A percentile compares a stretch with the other conserved stretches of the same genome.
These are phyloP conservation scores for Aureobasidium sp. DNA, from an alignment of 2,329 filamentous ascomycete genomes.

Conservation along the genomic window DNA sequence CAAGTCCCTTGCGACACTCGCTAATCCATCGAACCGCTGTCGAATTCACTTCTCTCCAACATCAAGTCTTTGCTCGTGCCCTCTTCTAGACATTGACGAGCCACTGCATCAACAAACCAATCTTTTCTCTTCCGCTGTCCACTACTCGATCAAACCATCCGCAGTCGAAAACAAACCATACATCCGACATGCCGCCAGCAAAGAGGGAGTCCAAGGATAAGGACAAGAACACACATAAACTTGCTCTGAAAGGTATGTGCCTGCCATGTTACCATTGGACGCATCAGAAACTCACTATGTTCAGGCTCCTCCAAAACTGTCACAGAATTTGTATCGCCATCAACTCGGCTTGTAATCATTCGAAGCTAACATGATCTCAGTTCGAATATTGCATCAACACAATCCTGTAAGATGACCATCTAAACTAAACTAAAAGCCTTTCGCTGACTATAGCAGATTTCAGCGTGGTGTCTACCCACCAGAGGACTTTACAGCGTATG, in stretches of 20 bases:
- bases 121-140: neutral
- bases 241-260: conserved; percentile 68
- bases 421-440: neutral
- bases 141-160: conserved; percentile 4
- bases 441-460: conserved; percentile 49
- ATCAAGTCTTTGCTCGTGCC: neutral
- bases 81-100: neutral
- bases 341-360: neutral
- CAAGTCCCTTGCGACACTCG: neutral
- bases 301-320: conserved; percentile 72
- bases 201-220: conserved; percentile 32
- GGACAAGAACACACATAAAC: conserved; percentile 89
- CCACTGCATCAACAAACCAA: conserved; percentile 9
- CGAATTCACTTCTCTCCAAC: neutral
- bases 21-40: neutral
- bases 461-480: conserved; percentile 79
- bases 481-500: conserved; percentile 89
- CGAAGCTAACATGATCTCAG: conserved; percentile 32
- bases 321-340: conserved; percentile 71
- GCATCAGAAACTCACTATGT: conserved; percentile 3
- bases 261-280: conserved; percentile 13
- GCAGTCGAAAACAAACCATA: neutral
- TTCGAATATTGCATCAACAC: conserved; percentile 99
- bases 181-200: conserved; percentile 2
- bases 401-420: conserved; percentile 58